Base-by-base conservation (phyloP, 192 early-diverging fungal species). In the Chytriomyces sp. region DNA sequence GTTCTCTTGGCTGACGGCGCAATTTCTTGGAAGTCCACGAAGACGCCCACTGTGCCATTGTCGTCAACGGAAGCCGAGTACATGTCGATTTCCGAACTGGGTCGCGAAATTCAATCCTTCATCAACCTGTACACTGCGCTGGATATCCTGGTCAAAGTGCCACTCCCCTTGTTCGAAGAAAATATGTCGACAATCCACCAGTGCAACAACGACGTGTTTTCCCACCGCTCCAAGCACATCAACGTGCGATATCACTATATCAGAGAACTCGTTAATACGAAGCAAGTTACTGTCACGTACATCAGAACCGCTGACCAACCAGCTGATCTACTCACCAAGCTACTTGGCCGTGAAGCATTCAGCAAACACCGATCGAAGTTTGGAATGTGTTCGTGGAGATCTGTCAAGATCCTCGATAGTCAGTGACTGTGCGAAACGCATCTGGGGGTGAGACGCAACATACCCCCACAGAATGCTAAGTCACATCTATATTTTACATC, bases 161-260 rank as follows among this genome's bases (percentile, higher is more conserved):
- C 53, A n/a, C 53, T 57, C 53, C 2, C 53, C 53, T 1, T 57
- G 16, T 57, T 57, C 3, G 2, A 57, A 57, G 53, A 2, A 1
- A 57, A 57, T 20, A 57, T n/a, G 53, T 57, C 53, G 16, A 57
- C 53, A 57, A 57, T 57, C 13, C 53, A 57, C 5, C 53, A 57
- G 2, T 57, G 53, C 53, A 57, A 57, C 53, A 64, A 49, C 23
- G 53, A 76, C 50, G 48, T 76, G 46, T 76, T 35, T 35, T 35
- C 48, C 9, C 45, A 64, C 47, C 43, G 64, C 18, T 76, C 74
- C 35, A 74, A 74, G 46, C 74, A 67, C 64, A 76, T 76, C 44
- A 44, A 66, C 23, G 6, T 66, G 10, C 50, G 64, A 23, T 75
- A 49, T 35, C 74, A 75, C 47, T 75, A 66, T 47, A 75, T 75